These are phyloP conservation scores for Bondarzewia mesenterica DNA, from an alignment of 1,284 basidiomycete genomes.

Conservation along the genomic window DNA sequence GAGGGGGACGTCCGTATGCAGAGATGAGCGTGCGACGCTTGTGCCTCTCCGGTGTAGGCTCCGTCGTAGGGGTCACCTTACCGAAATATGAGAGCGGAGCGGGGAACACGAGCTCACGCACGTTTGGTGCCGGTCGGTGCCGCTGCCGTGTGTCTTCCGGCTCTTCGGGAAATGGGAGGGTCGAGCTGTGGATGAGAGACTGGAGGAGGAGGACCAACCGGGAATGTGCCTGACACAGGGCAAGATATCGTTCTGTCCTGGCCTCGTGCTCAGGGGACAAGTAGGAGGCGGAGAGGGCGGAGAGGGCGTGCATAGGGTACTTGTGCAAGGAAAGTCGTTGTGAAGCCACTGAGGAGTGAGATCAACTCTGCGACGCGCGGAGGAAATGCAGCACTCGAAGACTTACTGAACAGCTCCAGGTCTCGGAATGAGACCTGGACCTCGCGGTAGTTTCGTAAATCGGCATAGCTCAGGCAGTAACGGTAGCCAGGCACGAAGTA, in stretches of 20 bases:
- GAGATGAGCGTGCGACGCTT: slow-evolving; percentile 1
- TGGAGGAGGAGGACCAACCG: slow-evolving; percentile 68
- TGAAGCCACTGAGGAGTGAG: slow-evolving; percentile 44
- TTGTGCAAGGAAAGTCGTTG: slow-evolving; percentile 51
- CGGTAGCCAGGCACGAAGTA: slow-evolving; percentile 53
- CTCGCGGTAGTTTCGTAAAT: slow-evolving; percentile 25
- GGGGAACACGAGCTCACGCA: slow-evolving; percentile 62
- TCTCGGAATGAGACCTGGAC: slow-evolving; percentile 40
- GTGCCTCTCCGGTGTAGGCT: background rate
- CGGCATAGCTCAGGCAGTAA: slow-evolving; percentile 31
- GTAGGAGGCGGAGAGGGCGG: slow-evolving; percentile 32
- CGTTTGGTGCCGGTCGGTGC: slow-evolving; percentile 18
- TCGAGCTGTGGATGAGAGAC: slow-evolving; percentile 54
- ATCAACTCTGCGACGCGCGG: slow-evolving; percentile 9
- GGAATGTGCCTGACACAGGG: slow-evolving; percentile 53
- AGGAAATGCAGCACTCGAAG: slow-evolving; percentile 1
- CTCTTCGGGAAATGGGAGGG: slow-evolving; percentile 33
- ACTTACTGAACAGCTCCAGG: slow-evolving; percentile 55
- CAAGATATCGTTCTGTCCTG: slow-evolving; percentile 32
- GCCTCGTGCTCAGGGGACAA: slow-evolving; percentile 28
- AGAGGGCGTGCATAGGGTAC: slow-evolving; percentile 51
- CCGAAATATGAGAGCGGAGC: slow-evolving; percentile 42
- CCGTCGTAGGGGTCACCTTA: background rate
- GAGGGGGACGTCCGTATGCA: background rate
- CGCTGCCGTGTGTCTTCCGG: slow-evolving; percentile 26